Conservation (phyloP, 1,284 basidiomycete species). For the Ganoderma multipileum region DNA sequence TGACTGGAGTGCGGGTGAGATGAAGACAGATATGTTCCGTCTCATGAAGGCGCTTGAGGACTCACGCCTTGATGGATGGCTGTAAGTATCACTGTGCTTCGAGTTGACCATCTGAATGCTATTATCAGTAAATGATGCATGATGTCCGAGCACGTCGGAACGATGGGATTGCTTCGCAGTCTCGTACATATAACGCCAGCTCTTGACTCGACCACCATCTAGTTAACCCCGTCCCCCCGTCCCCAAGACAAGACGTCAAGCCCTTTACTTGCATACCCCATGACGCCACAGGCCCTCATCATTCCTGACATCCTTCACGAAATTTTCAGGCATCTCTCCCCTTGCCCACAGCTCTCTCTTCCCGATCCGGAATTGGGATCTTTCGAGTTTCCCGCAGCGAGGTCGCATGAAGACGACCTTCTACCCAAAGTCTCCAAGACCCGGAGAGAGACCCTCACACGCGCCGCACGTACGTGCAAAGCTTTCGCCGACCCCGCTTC, state of each 20-base stretch:
- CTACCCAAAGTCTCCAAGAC: neutral
- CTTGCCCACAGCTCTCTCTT: neutral
- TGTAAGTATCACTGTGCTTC: neutral
- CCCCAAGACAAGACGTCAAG: too few relatives aligned
- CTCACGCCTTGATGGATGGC: neutral
- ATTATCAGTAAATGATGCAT: neutral
- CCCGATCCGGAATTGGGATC: neutral
- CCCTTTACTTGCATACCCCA: neutral
- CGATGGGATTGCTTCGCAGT: too few relatives aligned
- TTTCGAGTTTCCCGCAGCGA: neutral
- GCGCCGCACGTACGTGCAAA: neutral
- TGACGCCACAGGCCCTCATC: neutral
- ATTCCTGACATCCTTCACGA: neutral
- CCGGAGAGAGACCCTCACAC: neutral
- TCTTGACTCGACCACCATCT: too few relatives aligned
- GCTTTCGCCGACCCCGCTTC: conserved; percentile 1
- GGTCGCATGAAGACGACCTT: too few relatives aligned
- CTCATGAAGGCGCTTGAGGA: neutral
- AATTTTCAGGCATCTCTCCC: neutral
- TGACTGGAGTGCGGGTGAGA: neutral
- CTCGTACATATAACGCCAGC: too few relatives aligned
- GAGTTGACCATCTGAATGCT: neutral
- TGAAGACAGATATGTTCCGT: neutral
- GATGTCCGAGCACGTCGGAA: neutral
- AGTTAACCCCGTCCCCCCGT: too few relatives aligned